Conservation (phyloP, 208 protist species). For the Leishmania amazonensis region DNA sequence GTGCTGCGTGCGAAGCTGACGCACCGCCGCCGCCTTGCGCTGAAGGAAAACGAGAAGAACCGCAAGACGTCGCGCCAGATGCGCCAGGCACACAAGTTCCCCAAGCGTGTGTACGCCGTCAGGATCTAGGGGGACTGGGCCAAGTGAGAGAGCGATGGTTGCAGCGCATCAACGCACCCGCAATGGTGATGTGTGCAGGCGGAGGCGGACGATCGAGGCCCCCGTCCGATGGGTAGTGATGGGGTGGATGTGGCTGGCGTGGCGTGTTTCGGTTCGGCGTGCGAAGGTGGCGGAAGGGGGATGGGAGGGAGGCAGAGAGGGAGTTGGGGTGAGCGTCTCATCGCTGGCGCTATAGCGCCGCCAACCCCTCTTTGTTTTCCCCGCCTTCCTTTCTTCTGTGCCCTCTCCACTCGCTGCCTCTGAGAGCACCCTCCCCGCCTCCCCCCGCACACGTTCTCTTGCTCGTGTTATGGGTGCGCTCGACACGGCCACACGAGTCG, state of each 20-base stretch:
- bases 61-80: conserved; percentile 86
- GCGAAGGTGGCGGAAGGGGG: neutral
- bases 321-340: neutral
- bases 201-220: neutral
- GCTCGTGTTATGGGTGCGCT: neutral
- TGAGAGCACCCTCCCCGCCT: neutral
- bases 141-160: too few relatives aligned
- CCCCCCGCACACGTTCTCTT: conserved; percentile 8
- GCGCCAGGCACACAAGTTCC: conserved; percentile 79
- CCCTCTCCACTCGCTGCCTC: neutral
- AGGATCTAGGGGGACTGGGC: conserved; percentile 50
- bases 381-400: neutral
- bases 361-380: neutral
- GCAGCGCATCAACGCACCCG: neutral
- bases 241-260: neutral
- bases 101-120: conserved; percentile 89
- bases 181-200: neutral
- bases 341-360: neutral
- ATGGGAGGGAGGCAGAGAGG: neutral
- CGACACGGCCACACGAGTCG: neutral
- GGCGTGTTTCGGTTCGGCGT: neutral
- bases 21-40: conserved; percentile 83
- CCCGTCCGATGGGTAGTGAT: neutral
- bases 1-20: conserved; percentile 87
- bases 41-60: conserved; percentile 90